A percentile compares a stretch with the other conserved stretches of the same genome.
Conservation (phyloP, 305 asterid species). For the Fraxinus latifolia region DNA sequence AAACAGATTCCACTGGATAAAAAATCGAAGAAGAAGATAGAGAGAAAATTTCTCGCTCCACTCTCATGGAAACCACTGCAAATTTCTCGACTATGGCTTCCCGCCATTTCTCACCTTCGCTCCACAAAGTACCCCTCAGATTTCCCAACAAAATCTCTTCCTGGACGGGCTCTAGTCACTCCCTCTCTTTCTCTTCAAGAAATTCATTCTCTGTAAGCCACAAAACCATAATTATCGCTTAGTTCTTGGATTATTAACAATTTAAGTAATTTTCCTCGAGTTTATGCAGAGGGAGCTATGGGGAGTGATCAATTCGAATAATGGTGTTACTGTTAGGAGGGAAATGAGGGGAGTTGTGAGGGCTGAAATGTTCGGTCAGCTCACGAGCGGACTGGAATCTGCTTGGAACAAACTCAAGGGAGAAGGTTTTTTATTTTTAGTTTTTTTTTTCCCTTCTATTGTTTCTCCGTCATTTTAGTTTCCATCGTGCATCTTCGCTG, state of each 20-base stretch:
- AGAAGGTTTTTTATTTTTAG: conserved; percentile 53
- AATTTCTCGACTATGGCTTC: conserved; percentile 51
- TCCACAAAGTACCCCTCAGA: conserved; percentile 32
- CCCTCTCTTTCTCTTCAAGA: conserved; percentile 54
- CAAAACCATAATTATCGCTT: background rate
- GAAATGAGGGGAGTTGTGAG: conserved; percentile 49
- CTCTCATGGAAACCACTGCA: conserved; percentile 57
- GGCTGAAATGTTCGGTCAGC: conserved; percentile 98
- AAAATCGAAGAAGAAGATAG: background rate
- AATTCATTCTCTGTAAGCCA: conserved; percentile 54
- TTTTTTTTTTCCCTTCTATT: background rate
- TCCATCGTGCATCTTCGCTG: background rate
- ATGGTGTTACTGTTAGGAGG: conserved; percentile 31
- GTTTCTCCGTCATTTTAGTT: background rate
- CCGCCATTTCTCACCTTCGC: conserved; percentile 55
- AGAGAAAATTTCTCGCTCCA: background rate
- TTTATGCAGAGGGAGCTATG: conserved; percentile 60
- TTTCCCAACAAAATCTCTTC: conserved; percentile 38
- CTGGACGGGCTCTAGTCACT: conserved; percentile 43
- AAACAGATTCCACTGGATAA: background rate
- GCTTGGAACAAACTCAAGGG: conserved; percentile 99
- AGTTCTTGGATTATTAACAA: background rate
- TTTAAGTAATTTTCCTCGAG: background rate
- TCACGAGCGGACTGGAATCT: conserved; percentile 78
- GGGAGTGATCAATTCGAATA: conserved; percentile 50